These are phyloP conservation scores for Suillus discolor DNA, from an alignment of 768 basidiomycete species.

Conservation along the genomic window DNA sequence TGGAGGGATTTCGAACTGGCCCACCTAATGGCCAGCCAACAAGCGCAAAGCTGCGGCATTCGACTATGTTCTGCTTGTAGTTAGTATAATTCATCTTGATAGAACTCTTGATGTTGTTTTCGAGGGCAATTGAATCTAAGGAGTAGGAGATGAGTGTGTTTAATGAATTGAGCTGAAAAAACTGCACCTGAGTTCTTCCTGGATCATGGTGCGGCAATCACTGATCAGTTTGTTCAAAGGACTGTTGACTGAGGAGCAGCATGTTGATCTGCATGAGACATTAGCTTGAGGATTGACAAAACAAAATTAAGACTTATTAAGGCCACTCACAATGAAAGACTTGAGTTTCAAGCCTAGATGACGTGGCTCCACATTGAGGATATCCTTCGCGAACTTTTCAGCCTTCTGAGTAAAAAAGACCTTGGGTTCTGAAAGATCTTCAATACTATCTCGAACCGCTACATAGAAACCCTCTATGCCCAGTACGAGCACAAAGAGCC, in stretches of 20 bases:
- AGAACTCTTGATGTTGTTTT: not conserved
- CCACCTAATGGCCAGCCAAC: not conserved
- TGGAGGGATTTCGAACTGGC: not conserved
- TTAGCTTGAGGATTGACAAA: not conserved
- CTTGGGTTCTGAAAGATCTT: slow-evolving; percentile 8
- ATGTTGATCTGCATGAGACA: not conserved
- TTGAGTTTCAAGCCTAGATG: not conserved
- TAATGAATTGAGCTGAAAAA: not conserved
- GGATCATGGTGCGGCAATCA: not conserved
- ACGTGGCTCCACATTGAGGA: not conserved
- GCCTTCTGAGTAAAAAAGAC: slow-evolving; percentile 3
- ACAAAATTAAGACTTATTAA: not conserved
- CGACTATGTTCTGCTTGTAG: not conserved
- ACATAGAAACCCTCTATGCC: slow-evolving; percentile 1
- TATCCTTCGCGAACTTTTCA: not conserved
- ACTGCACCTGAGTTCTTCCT: not conserved
- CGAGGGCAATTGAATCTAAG: not conserved
- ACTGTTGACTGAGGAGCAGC: not conserved
- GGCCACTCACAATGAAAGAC: not conserved
- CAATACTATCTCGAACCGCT: not conserved
- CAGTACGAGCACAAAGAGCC: not conserved
- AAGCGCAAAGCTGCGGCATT: not conserved
- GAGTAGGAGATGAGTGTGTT: not conserved
- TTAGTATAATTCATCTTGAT: slow-evolving; percentile 8
- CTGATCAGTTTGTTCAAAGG: not conserved